These are phyloP conservation scores for Globisporangium perplexum DNA, from an alignment of 352 stramenopile genomes.

Conservation along the genomic window DNA sequence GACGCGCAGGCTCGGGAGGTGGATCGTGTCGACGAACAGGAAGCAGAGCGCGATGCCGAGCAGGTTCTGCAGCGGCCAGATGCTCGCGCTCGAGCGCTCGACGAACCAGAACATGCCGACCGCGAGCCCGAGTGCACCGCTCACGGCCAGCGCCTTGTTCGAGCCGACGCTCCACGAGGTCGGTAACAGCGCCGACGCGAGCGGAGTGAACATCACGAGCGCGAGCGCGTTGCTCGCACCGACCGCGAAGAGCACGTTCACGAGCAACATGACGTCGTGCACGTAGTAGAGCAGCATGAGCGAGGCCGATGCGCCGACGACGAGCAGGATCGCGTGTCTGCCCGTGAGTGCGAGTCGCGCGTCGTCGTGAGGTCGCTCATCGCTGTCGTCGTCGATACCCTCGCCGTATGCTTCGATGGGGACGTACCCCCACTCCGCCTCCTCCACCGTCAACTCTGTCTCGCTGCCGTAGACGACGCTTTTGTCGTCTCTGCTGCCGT, in stretches of 20 bases:
- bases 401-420: conserved; percentile 23
- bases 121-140: conserved; percentile 12
- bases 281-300: conserved; percentile 69
- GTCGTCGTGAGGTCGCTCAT: neutral
- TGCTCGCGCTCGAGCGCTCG: conserved; percentile 43
- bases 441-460: neutral
- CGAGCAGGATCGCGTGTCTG: conserved; percentile 49
- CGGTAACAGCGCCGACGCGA: conserved; percentile 2
- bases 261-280: conserved; percentile 32
- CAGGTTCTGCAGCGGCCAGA: conserved; percentile 89
- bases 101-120: conserved; percentile 53
- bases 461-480: neutral
- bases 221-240: conserved; percentile 37
- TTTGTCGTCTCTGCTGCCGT: conserved; percentile 2
- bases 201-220: conserved; percentile 38
- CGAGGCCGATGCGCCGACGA: conserved; percentile 44
- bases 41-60: conserved; percentile 92
- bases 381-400: neutral
- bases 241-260: conserved; percentile 56
- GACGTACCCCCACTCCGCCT: conserved; percentile 14
- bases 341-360: conserved; percentile 37
- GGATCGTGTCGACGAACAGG: conserved; percentile 89
- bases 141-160: conserved; percentile 7
- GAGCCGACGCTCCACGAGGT: neutral
- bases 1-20: conserved; percentile 90